Percentiles rank a stretch among this genome's conserved stretches.
Evolutionary conservation across 2,329 filamentous ascomycete genomes (phyloP).

Genomic region (Canariomyces notabilis): DNA sequence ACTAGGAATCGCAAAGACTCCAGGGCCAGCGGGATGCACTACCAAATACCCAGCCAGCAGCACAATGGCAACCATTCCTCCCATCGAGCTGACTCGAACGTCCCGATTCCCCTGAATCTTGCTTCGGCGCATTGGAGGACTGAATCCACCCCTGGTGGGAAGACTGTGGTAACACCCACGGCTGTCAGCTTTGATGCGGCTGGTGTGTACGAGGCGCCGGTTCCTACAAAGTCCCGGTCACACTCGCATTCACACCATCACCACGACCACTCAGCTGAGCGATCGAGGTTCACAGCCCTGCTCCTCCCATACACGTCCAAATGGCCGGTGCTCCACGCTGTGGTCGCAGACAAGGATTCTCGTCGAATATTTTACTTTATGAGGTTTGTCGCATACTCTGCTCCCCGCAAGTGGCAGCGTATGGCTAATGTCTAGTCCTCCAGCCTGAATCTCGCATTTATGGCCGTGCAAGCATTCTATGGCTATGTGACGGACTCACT

Average conservation of each 20-base stretch:
- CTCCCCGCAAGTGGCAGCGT: not conserved
- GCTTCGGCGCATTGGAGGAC: constrained; percentile 38
- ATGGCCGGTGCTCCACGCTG: constrained; percentile 76
- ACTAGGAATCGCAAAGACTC: constrained; percentile 19
- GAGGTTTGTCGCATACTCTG: constrained; percentile 50
- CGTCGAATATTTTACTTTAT: constrained; percentile 97
- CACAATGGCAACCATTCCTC: constrained; percentile 28
- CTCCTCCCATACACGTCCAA: constrained; percentile 64
- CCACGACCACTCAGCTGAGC: constrained; percentile 36
- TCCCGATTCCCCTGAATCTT: constrained; percentile 32
- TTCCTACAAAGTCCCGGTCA: constrained; percentile 11
- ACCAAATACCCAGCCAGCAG: constrained; percentile 29
- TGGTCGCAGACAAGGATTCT: constrained; percentile 87
- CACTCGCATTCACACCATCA: constrained; percentile 16
- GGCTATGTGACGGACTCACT: constrained; percentile 90
- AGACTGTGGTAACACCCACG: constrained; percentile 34
- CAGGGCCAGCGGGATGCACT: constrained; percentile 12
- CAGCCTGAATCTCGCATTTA: constrained; percentile 90
- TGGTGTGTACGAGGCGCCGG: constrained; percentile 28
- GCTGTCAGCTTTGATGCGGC: constrained; percentile 26
- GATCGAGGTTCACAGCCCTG: constrained; percentile 66
- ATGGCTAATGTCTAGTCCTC: constrained; percentile 6
- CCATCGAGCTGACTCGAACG: constrained; percentile 32
- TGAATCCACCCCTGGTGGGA: constrained; percentile 38
- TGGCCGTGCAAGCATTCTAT: constrained; percentile 91